Conservation (phyloP, 768 basidiomycete genomes). For the Clathrus columnatus region DNA sequence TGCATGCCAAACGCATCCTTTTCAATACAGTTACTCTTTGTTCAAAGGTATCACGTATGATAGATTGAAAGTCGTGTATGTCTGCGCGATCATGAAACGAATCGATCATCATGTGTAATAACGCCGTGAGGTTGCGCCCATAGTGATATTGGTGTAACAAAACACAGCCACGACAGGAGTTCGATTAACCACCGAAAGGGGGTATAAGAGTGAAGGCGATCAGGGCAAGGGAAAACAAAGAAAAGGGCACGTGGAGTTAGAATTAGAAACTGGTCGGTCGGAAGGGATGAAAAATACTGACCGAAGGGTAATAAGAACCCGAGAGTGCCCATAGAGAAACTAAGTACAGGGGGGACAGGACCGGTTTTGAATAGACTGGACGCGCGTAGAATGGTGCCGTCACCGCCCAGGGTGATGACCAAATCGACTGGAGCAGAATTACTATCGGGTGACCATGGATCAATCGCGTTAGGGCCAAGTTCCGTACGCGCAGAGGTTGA, state of each 20-base stretch:
- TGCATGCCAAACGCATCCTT: conserved; percentile 84
- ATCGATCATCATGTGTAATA: conserved; percentile 1
- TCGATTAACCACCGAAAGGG: background rate
- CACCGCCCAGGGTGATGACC: conserved; percentile 87
- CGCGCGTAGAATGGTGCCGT: conserved; percentile 90
- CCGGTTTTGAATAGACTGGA: conserved; percentile 84
- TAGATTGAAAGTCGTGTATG: conserved; percentile 78
- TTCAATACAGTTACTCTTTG: conserved; percentile 78
- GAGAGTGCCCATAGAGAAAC: conserved; percentile 88
- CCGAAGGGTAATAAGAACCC: conserved; percentile 93
- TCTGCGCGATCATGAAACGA: conserved; percentile 41
- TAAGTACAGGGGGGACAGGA: conserved; percentile 87
- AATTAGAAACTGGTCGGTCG: background rate
- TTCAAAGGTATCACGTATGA: conserved; percentile 68
- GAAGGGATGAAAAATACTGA: conserved; percentile 33
- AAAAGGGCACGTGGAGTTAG: background rate
- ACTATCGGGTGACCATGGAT: conserved; percentile 8
- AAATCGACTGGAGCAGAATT: conserved; percentile 46
- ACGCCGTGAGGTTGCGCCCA: background rate
- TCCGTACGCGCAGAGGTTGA: background rate
- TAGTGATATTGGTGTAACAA: background rate
- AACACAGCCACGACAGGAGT: background rate
- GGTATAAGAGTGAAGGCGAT: background rate
- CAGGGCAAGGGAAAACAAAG: background rate
- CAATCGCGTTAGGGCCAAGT: background rate